Conservation (phyloP, 1,284 basidiomycete genomes). For the Tilletia setariae region DNA sequence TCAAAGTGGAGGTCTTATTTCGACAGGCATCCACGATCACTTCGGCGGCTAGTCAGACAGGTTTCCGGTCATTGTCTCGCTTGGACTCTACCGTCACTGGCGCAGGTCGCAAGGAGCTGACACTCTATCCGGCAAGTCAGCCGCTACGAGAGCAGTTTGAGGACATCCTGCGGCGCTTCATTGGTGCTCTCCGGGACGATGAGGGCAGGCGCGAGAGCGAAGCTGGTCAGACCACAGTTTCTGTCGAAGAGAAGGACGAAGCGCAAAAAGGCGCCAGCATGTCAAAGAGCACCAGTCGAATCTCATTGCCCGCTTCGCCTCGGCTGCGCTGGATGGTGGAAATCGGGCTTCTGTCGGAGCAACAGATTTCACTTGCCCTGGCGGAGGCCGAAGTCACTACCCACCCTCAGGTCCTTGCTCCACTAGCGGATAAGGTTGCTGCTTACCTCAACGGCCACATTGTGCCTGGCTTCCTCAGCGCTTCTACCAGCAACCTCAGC, state of each 20-base stretch:
- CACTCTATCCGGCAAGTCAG: conserved; percentile 26
- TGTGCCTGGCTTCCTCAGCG: conserved; percentile 36
- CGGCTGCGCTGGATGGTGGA: conserved; percentile 41
- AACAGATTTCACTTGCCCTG: conserved; percentile 24
- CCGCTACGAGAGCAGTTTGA: conserved; percentile 32
- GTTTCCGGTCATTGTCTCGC: not conserved
- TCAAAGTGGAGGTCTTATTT: conserved; percentile 22
- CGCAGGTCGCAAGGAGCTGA: conserved; percentile 22
- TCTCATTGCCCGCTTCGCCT: conserved; percentile 18
- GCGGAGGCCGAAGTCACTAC: conserved; percentile 30
- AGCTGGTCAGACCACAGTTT: conserved; percentile 7
- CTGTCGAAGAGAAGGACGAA: conserved; percentile 12
- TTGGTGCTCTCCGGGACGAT: conserved; percentile 17
- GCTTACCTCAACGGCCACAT: conserved; percentile 37
- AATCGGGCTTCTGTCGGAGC: conserved; percentile 34
- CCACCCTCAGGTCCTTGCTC: conserved; percentile 35
- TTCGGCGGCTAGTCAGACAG: not conserved
- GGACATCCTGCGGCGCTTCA: conserved; percentile 29
- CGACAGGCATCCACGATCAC: conserved; percentile 11
- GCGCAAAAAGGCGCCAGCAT: conserved; percentile 3
- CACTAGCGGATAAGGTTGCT: conserved; percentile 31
- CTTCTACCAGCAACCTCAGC: conserved; percentile 33
- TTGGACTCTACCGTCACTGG: not conserved
- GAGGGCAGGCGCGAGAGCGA: not conserved
- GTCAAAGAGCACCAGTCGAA: conserved; percentile 3